Conservation (phyloP, 495 filamentous ascomycete species). For the Neohortaea acidophila region DNA sequence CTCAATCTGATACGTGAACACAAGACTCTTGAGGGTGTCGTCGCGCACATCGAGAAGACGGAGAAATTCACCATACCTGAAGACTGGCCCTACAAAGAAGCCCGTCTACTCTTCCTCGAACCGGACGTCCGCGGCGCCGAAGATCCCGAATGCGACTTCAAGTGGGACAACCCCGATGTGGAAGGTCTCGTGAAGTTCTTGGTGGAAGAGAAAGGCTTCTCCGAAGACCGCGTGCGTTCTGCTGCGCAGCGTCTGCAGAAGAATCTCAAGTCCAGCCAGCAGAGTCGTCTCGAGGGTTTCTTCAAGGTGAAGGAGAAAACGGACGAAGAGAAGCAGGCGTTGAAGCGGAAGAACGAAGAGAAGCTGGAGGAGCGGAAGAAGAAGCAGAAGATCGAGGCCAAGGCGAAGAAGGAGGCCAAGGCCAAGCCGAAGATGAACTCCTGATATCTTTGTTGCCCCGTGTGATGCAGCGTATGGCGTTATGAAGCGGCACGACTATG, state of each 20-base stretch:
- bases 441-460: too few species aligned
- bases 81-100: conserved; percentile 87
- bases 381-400: conserved; percentile 76
- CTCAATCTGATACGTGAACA: conserved; percentile 86
- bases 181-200: conserved; percentile 80
- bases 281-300: conserved; percentile 88
- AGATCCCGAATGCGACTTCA: conserved; percentile 82
- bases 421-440: conserved; percentile 47
- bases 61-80: conserved; percentile 71
- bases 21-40: conserved; percentile 69
- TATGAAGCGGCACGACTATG: too few species aligned
- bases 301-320: conserved; percentile 91
- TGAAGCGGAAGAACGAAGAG: conserved; percentile 88
- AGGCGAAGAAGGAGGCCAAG: conserved; percentile 78
- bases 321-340: conserved; percentile 57
- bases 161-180: conserved; percentile 86
- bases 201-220: conserved; percentile 89
- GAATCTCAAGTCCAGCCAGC: conserved; percentile 75
- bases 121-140: conserved; percentile 81
- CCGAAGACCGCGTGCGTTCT: conserved; percentile 73
- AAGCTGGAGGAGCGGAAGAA: conserved; percentile 83
- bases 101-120: conserved; percentile 74
- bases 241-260: conserved; percentile 66
- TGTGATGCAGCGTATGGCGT: too few species aligned
- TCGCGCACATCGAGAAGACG: conserved; percentile 37